These are phyloP conservation scores for Chaetomiaceae sp. DNA, from an alignment of 2,329 filamentous ascomycete species.

Conservation along the genomic window DNA sequence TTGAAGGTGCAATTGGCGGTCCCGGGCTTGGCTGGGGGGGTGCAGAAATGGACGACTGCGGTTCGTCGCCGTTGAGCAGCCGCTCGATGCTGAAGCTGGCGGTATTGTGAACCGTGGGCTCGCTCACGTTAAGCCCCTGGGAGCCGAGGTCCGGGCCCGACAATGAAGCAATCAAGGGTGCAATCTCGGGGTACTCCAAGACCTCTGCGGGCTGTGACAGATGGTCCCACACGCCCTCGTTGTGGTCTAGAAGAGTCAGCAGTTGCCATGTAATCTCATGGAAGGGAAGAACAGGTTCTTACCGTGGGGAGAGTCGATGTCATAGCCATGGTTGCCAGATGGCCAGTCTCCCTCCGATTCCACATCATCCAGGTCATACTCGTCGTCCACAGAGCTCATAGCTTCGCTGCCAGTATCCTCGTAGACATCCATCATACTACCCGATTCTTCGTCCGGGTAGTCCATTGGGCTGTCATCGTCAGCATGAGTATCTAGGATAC, in stretches of 20 bases:
- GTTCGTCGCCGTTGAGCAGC: conserved; percentile 12
- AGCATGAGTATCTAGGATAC: too few species aligned
- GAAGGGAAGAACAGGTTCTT: not conserved
- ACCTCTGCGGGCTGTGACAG: not conserved
- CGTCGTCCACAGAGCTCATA: not conserved
- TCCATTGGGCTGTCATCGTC: not conserved
- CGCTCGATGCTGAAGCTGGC: conserved; percentile 7
- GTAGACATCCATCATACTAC: not conserved
- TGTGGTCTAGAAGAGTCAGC: conserved; percentile 2
- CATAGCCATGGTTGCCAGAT: conserved; percentile 1
- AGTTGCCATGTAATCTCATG: too few species aligned
- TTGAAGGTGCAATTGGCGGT: not conserved
- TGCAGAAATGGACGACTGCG: not conserved
- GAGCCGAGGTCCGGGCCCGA: not conserved
- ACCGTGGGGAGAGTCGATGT: not conserved
- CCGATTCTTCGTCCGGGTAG: conserved; percentile 1
- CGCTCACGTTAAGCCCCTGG: not conserved
- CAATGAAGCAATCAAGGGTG: not conserved
- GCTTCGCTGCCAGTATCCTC: too few species aligned
- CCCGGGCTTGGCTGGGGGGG: not conserved
- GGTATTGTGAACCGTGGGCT: not conserved
- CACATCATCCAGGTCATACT: conserved; percentile 2
- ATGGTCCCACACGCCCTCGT: not conserved
- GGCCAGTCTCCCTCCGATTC: conserved; percentile 1
- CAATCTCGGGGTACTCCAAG: conserved; percentile 1